phyloP scores from a whole-genome alignment of 2,329 filamentous ascomycete species.

The Rhynchosporium graminicola region DNA sequence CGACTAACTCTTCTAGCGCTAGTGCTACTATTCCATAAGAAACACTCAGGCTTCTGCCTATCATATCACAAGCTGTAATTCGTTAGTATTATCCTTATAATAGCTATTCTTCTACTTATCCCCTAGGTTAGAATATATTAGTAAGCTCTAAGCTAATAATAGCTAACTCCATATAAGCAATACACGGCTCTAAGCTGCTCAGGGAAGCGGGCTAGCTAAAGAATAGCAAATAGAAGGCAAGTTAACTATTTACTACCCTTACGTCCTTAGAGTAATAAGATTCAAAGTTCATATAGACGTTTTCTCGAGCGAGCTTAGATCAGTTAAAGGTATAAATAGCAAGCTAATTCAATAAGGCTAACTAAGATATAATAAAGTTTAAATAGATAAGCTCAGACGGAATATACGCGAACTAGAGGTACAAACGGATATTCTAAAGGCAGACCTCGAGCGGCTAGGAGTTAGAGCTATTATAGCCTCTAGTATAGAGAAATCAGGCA shows the following conservation, averaged over 20 bases:
- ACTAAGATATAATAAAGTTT: not conserved
- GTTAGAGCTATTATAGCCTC: not conserved
- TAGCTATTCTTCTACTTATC: not conserved
- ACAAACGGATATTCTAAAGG: not conserved
- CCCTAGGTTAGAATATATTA: not conserved
- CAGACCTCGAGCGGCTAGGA: not conserved
- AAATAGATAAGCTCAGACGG: not conserved
- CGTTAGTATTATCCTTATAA: constrained; percentile 2
- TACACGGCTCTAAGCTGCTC: not conserved
- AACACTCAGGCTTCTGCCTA: constrained; percentile 1
- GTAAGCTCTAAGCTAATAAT: constrained; percentile 2
- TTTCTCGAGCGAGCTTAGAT: not conserved
- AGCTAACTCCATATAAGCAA: constrained; percentile 4
- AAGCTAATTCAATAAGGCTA: not conserved
- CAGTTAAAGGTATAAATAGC: not conserved
- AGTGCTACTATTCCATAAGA: not conserved
- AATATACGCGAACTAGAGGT: not conserved
- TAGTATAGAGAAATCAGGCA: not conserved
- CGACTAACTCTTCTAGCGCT: not conserved
- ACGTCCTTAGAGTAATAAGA: not conserved
- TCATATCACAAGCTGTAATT: not conserved
- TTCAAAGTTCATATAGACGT: constrained; percentile 1
- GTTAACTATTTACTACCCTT: not conserved
- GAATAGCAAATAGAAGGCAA: not conserved
- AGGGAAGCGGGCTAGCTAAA: not conserved